Base-by-base conservation (phyloP, 75 land plant species). In the Ceratopteris richardii region DNA sequence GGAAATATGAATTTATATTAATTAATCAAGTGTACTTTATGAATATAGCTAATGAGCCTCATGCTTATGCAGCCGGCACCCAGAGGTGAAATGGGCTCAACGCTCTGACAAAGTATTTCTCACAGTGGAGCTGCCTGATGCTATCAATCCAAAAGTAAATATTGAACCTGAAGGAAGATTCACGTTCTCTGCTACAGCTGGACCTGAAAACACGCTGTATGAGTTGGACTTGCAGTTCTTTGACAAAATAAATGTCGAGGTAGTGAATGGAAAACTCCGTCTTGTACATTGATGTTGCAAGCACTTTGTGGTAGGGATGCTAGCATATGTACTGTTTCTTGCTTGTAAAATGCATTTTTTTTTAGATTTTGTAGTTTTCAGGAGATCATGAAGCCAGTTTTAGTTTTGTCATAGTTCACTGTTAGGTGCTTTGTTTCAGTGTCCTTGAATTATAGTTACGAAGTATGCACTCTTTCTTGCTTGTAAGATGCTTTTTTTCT, bases 41-140 rank as follows among this genome's bases (percentile, higher is more conserved):
- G 11, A 11, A 42, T 42, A 11, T 42, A 11, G 16, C 28, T 44
- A 41, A 41, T 20, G 17, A 17, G n/a, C n/a, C n/a, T n/a, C n/a
- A n/a, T n/a, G n/a, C n/a, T 50, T 18, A 0, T 65, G 42, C 77
- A 83, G 84, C 73, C 79, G 82, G 14, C 84, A 78, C 18, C 92
- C 92, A 11, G 88, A 81, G 44, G 83, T 87, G 24, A 63, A 77
- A 0, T 87, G 92, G 92, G 92, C 92, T 21, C 92, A 87, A 54
- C 66, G 92, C 3, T 75, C 85, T 0, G 84, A 84, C 57, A 84
- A 78, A 51, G 44, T 87, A 9, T 87, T 70, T 61, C 53, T 87
- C 46, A 87, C 92, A 9, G 41, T 87, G 12, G 57, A 79, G 20
- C 59, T 87, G 37, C 88, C 82, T 6, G 92, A 87, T 67, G 88